Evolutionary conservation across 2,329 filamentous ascomycete species (phyloP), one percentile per base, ranked within the genome.

Genomic region (Lachnellula willkommii): DNA sequence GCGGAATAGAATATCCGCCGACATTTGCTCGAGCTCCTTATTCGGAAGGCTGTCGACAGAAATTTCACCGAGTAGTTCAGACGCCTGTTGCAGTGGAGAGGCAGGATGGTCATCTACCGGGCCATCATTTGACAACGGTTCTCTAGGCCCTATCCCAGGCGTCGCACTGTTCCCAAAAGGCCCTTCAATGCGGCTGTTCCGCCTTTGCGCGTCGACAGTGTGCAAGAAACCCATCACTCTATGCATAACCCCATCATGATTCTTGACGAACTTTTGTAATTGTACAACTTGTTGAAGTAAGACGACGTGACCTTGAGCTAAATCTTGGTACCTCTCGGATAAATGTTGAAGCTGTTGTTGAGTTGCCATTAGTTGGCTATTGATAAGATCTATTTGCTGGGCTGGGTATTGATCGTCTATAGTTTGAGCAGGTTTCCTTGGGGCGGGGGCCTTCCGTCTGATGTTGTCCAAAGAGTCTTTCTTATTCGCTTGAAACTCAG

Each of bases 401-500:
- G 85, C 87, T 1, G 90, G 88, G 24, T 89, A 83, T 47, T 88
- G 80, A 52, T 96, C 91, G 55, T 85, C 87, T 17, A 77, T 71
- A 11, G 76, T 75, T 62, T 82, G 81, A 3, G 79, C 73, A 35
- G 80, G 73, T 70, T 96, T 97, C 62, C 93, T 80, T 3, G 93
- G 89, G 1, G 93, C 91, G 0, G 94, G 94, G 2, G 94, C 93
- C 75, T 99, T 99, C 65, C 94, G 82, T 66, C 91, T 85, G 68
- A 99, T 99, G 65, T 96, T 97, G 68, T 99, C 94, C 48, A 99
- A 79, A 47, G 91, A 94, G 69, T 96, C 91, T 72, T 96, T 96
- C 74, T 93, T 95, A 73, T 96, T 93, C 62, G 89, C 87, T 66
- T 91, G 89, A 75, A 99, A 99, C 67, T 96, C 91, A 12, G 93